Conservation (phyloP, 768 basidiomycete species). For the Termitomyces sp. region DNA sequence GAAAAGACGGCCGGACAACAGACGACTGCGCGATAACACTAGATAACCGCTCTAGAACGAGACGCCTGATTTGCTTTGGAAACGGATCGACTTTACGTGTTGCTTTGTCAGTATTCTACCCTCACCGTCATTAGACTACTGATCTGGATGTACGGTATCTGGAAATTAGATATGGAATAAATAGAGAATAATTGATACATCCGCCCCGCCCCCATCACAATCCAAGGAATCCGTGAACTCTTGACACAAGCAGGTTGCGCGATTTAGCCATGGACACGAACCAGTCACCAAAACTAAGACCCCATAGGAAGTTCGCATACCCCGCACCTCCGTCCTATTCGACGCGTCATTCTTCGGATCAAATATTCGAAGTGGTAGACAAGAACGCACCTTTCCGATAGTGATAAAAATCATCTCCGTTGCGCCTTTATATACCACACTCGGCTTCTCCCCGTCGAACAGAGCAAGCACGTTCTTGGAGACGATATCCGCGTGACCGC, state of each 20-base stretch:
- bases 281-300: slow-evolving; percentile 43
- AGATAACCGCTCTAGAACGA: not conserved
- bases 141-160: not conserved
- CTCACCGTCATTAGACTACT: too few relatives aligned
- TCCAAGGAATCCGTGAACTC: slow-evolving; percentile 12
- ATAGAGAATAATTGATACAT: not conserved
- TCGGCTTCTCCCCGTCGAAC: slow-evolving; percentile 30
- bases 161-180: not conserved
- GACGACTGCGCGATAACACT: slow-evolving; percentile 51
- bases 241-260: slow-evolving; percentile 23
- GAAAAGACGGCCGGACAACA: slow-evolving; percentile 59
- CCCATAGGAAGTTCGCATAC: slow-evolving; percentile 44
- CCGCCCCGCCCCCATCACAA: not conserved
- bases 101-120: too few relatives aligned
- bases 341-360: slow-evolving; percentile 3
- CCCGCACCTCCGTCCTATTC: slow-evolving; percentile 35
- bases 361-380: not conserved
- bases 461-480: slow-evolving; percentile 45
- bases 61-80: too few relatives aligned
- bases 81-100: too few relatives aligned
- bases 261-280: slow-evolving; percentile 37
- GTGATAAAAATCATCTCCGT: slow-evolving; percentile 53
- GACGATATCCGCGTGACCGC: slow-evolving; percentile 41
- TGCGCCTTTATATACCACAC: slow-evolving; percentile 42
- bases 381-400: slow-evolving; percentile 46